Percentiles rank a stretch among this genome's conserved stretches.
Evolutionary conservation across 768 basidiomycete species (phyloP).

Genomic region (Chlorophyllum brunneum): DNA sequence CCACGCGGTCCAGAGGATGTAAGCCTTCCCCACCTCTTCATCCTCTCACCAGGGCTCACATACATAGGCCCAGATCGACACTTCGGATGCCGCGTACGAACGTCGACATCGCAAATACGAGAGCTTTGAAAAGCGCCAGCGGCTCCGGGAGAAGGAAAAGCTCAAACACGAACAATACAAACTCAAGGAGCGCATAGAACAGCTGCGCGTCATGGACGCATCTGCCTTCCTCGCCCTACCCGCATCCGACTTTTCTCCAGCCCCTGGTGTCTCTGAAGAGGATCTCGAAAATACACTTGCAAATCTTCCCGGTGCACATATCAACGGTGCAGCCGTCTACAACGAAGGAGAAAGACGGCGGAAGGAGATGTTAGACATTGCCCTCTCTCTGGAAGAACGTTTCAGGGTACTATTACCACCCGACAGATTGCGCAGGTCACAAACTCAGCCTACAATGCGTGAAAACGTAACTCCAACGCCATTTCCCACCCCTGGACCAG

Average conservation of each 20-base stretch:
- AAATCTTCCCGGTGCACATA: constrained; percentile 28
- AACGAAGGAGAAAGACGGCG: constrained; percentile 73
- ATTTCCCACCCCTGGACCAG: background rate
- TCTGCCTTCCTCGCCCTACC: constrained; percentile 64
- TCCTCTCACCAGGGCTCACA: constrained; percentile 11
- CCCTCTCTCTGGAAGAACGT: constrained; percentile 62
- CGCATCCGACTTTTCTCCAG: constrained; percentile 51
- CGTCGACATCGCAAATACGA: constrained; percentile 86
- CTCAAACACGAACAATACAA: constrained; percentile 90
- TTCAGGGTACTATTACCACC: constrained; percentile 74
- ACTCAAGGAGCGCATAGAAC: constrained; percentile 84
- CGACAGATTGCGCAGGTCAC: constrained; percentile 42
- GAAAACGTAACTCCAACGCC: background rate
- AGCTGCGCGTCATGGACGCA: constrained; percentile 70
- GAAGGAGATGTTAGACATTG: constrained; percentile 70
- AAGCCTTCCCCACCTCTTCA: constrained; percentile 26
- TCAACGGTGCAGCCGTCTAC: constrained; percentile 34
- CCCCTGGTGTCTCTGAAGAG: constrained; percentile 22
- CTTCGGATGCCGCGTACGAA: constrained; percentile 74
- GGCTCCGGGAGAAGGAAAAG: constrained; percentile 87
- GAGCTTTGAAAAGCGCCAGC: constrained; percentile 79
- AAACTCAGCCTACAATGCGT: constrained; percentile 17
- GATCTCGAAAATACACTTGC: constrained; percentile 19
- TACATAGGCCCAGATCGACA: constrained; percentile 9
- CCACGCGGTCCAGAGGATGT: constrained; percentile 70